Evolutionary conservation across 148 eudicot species (phyloP).

Genomic region (Spergularia marina): DNA sequence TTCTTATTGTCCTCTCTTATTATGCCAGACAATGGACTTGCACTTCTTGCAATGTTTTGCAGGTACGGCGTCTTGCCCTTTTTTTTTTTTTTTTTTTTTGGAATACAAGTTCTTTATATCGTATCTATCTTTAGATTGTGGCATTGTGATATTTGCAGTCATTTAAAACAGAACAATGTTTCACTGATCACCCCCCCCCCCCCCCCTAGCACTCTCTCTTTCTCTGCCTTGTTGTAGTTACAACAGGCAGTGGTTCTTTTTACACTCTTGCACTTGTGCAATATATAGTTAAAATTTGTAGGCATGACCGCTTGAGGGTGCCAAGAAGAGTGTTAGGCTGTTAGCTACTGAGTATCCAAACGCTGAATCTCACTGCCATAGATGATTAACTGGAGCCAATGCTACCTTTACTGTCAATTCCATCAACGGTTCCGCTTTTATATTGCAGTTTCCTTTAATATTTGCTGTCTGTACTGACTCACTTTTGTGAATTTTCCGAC

Average conservation of each 20-base stretch:
- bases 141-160: background rate
- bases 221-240: too few species aligned
- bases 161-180: background rate
- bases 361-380: background rate
- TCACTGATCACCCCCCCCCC: background rate
- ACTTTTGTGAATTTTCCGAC: slow-evolving; percentile 12
- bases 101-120: background rate
- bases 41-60: slow-evolving; percentile 66
- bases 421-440: background rate
- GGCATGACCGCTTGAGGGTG: background rate
- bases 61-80: slow-evolving; percentile 47
- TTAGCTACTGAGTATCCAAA: background rate
- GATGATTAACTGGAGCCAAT: background rate
- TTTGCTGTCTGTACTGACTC: background rate
- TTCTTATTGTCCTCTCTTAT: slow-evolving; percentile 25
- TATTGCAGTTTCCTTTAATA: background rate
- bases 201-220: too few species aligned
- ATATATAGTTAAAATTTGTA: too few species aligned
- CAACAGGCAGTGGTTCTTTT: background rate
- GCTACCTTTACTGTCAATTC: background rate
- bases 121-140: background rate
- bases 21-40: slow-evolving; percentile 75
- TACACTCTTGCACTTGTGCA: background rate
- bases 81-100: background rate
- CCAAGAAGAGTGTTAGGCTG: background rate